phyloP scores from a whole-genome alignment of 352 stramenopile species.

The Phytophthora europaea region DNA sequence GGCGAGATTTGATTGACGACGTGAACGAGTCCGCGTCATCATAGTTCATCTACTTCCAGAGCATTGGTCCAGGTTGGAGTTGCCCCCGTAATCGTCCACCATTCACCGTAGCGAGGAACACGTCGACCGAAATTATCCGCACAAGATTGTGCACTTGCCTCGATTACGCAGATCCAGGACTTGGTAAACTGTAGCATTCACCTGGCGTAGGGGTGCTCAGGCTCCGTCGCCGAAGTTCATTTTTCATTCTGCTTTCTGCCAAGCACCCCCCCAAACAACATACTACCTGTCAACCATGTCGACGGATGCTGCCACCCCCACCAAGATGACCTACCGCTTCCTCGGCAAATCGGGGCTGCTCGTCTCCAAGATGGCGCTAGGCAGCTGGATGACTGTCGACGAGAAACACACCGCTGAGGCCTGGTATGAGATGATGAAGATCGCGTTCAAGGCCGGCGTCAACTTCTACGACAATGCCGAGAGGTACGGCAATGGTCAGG shows the following conservation, averaged over 20 bases:
- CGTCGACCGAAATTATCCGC: background rate
- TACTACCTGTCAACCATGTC: background rate
- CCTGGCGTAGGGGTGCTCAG: no score
- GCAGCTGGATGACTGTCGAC: slow-evolving; percentile 22
- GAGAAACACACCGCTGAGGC: slow-evolving; percentile 20
- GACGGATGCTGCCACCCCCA: background rate
- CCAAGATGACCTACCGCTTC: slow-evolving; percentile 28
- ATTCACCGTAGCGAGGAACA: no score
- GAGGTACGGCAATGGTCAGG: slow-evolving; percentile 20
- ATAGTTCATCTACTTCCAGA: background rate
- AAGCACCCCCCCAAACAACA: background rate
- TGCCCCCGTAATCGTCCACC: background rate
- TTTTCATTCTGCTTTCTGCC: background rate
- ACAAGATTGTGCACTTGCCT: background rate
- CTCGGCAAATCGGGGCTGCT: slow-evolving; percentile 25
- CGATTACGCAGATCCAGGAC: background rate
- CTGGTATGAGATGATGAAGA: slow-evolving; percentile 35
- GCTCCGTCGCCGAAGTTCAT: background rate
- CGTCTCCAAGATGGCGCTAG: slow-evolving; percentile 28
- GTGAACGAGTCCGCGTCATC: background rate
- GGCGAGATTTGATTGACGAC: background rate
- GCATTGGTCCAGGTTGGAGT: background rate
- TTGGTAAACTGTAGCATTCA: no score
- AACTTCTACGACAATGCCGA: slow-evolving; percentile 35
- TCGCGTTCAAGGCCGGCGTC: slow-evolving; percentile 22